Percentiles rank a stretch among this genome's conserved stretches.
These are phyloP conservation scores for Penicillium turbatum DNA, from an alignment of 495 filamentous ascomycete species.

Conservation along the genomic window DNA sequence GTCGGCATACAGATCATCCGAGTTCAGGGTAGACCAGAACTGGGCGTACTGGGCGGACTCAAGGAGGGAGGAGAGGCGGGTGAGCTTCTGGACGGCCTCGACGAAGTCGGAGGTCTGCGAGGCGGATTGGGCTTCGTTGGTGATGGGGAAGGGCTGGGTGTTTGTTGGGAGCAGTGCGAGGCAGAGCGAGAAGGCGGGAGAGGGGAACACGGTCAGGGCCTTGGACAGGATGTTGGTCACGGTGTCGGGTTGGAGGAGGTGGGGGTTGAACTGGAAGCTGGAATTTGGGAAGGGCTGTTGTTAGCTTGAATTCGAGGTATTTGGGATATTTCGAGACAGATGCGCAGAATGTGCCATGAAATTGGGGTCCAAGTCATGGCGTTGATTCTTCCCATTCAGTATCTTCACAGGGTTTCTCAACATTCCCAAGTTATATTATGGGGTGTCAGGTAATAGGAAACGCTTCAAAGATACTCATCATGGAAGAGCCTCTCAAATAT, in stretches of 20 bases:
- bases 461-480: conserved; percentile 45
- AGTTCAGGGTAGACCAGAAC: conserved; percentile 92
- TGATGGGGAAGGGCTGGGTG: conserved; percentile 56
- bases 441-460: conserved; percentile 97
- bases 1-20: conserved; percentile 94
- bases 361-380: not conserved
- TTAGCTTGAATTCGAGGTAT: conserved; percentile 6
- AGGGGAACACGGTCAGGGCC: conserved; percentile 94
- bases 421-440: conserved; percentile 26
- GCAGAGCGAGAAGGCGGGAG: conserved; percentile 89
- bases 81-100: conserved; percentile 88
- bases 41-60: conserved; percentile 77
- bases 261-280: conserved; percentile 99
- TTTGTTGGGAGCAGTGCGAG: conserved; percentile 85
- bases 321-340: not conserved
- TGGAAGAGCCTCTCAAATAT: not conserved
- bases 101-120: conserved; percentile 56
- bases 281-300: conserved; percentile 6
- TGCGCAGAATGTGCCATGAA: not conserved
- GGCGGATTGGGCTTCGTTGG: conserved; percentile 59
- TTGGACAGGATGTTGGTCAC: conserved; percentile 99
- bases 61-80: conserved; percentile 76
- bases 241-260: conserved; percentile 92
- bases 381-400: conserved; percentile 25
- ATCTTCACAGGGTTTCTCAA: conserved; percentile 31